Conservation (phyloP, 441 rosid genomes). For the Cnidoscolus chayamansa region DNA sequence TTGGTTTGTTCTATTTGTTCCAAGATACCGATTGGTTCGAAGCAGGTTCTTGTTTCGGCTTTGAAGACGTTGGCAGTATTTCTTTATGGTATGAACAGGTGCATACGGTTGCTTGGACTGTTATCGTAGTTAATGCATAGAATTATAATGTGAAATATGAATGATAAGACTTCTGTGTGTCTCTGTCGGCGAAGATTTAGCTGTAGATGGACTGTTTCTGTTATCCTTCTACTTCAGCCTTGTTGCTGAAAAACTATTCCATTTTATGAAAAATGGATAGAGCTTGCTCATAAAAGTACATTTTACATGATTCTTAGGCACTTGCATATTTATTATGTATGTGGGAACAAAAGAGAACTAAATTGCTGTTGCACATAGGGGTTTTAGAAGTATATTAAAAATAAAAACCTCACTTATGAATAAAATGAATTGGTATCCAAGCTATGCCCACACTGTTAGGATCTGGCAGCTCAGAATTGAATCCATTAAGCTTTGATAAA, state of each 20-base stretch:
- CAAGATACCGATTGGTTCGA: constrained; percentile 38
- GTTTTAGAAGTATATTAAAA: neutral
- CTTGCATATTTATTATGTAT: too few species aligned
- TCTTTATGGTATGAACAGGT: constrained; percentile 49
- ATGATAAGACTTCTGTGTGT: neutral
- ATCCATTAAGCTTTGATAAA: neutral
- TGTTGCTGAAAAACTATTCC: too few species aligned
- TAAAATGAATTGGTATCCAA: neutral
- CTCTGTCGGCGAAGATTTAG: neutral
- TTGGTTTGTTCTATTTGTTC: constrained; percentile 56
- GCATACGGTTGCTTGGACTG: neutral
- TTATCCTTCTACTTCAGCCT: too few species aligned
- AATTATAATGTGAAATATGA: neutral
- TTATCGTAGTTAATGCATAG: neutral
- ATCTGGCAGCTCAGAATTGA: neutral
- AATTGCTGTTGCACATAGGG: neutral
- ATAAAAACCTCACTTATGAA: neutral
- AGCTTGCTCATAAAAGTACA: neutral
- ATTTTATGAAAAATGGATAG: neutral
- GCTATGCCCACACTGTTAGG: neutral
- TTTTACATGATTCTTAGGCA: neutral
- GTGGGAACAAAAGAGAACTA: neutral
- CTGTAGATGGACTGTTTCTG: too few species aligned
- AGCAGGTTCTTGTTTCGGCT: constrained; percentile 41
- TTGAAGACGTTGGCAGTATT: constrained; percentile 54